A percentile compares a stretch with the other conserved stretches of the same genome.
Conservation (phyloP, 495 filamentous ascomycete genomes). For the Penicillium argentinense region DNA sequence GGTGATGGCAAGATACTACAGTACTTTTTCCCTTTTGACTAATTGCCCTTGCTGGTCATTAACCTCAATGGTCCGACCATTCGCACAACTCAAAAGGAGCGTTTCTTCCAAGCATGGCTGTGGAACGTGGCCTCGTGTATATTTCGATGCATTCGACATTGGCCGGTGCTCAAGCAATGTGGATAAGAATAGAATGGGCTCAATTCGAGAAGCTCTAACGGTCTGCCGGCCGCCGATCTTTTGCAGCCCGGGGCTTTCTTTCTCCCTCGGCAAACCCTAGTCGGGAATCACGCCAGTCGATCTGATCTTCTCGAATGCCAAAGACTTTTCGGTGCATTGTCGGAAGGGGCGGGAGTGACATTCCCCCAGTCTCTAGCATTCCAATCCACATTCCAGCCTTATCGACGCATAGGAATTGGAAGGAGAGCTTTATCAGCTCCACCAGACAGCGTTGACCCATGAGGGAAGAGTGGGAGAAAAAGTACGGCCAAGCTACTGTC, state of each 20-base stretch:
- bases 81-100: background rate
- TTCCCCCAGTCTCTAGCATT: constrained; percentile 36
- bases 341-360: constrained; percentile 31
- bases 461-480: constrained; percentile 1
- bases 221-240: constrained; percentile 11
- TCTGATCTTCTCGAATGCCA: constrained; percentile 24
- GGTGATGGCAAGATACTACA: background rate
- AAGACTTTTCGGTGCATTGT: constrained; percentile 32
- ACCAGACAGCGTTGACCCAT: constrained; percentile 8
- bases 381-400: constrained; percentile 27
- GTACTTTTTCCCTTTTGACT: background rate
- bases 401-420: constrained; percentile 12
- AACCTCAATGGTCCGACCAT: background rate
- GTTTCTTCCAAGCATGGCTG: background rate
- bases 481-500: constrained; percentile 7
- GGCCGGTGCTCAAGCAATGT: constrained; percentile 1
- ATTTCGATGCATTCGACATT: constrained; percentile 18
- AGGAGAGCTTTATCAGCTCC: background rate
- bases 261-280: constrained; percentile 7
- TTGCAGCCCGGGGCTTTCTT: constrained; percentile 13
- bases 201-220: constrained; percentile 7
- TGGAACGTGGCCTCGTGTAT: background rate
- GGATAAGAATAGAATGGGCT: constrained; percentile 27
- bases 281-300: background rate
- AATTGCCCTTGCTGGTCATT: background rate